Conservation (phyloP, 176 grass and related monocot genomes). For the Oryza australiensis region DNA sequence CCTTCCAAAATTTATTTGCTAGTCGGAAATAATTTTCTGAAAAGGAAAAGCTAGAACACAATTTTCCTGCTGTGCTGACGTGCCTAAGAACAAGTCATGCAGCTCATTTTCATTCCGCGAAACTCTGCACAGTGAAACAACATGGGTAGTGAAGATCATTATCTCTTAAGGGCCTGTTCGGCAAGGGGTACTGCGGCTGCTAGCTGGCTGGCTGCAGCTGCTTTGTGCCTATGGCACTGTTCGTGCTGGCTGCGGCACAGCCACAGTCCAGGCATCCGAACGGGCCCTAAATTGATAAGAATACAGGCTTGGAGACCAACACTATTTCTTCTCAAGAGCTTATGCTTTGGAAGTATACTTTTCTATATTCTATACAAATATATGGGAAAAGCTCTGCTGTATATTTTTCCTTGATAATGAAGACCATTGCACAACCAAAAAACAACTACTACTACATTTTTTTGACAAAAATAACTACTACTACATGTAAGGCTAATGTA, state of each 20-base stretch:
- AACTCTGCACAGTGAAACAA: neutral
- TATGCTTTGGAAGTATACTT: neutral
- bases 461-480: neutral
- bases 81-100: neutral
- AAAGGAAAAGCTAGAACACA: neutral
- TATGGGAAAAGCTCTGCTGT: neutral
- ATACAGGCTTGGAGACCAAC: neutral
- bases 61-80: neutral
- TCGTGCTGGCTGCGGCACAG: no score
- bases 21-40: neutral
- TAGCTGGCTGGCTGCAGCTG: no score
- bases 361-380: neutral
- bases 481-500: neutral
- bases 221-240: no score
- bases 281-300: constrained; percentile 4
- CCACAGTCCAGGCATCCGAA: no score
- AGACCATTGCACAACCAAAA: neutral
- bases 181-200: no score
- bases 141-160: neutral
- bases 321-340: neutral
- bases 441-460: neutral
- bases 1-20: neutral
- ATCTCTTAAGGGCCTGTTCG: no score
- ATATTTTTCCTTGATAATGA: neutral
- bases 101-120: constrained; percentile 8